Percentiles rank a stretch among this genome's conserved stretches.
Conservation (phyloP, 1,284 basidiomycete species). For the Leccinum pachyderme region DNA sequence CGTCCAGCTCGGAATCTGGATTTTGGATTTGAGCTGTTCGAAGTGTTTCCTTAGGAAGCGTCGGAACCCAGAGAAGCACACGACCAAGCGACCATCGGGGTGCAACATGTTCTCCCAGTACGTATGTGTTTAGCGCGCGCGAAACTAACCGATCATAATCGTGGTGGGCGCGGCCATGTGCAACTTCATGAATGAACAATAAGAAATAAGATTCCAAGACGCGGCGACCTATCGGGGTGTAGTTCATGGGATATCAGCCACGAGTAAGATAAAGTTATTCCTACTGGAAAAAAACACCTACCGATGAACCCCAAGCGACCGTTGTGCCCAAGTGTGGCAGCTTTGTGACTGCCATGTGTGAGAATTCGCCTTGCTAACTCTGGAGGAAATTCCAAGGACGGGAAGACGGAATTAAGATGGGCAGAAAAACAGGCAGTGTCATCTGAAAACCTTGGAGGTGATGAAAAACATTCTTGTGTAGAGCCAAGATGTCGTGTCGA, state of each 20-base stretch:
- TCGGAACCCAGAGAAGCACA: conserved; percentile 68
- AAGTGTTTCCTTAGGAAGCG: conserved; percentile 34
- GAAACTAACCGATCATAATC: conserved; percentile 56
- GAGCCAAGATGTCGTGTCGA: conserved; percentile 10
- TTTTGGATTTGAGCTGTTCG: conserved; percentile 10
- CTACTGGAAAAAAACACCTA: conserved; percentile 29
- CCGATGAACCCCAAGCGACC: conserved; percentile 68
- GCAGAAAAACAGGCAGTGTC: conserved; percentile 37
- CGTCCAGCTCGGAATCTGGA: conserved; percentile 27
- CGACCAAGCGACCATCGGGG: conserved; percentile 68
- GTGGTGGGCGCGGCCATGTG: conserved; percentile 45
- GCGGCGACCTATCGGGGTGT: conserved; percentile 55
- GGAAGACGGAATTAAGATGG: conserved; percentile 62
- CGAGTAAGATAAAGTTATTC: background rate
- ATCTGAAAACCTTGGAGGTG: background rate
- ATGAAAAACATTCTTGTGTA: background rate
- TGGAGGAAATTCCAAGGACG: conserved; percentile 63
- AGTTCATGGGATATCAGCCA: conserved; percentile 4
- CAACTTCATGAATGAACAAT: conserved; percentile 63
- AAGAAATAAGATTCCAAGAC: conserved; percentile 70
- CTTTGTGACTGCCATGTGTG: conserved; percentile 71
- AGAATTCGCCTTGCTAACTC: conserved; percentile 69
- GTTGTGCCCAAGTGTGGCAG: conserved; percentile 66
- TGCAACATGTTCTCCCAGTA: conserved; percentile 69
- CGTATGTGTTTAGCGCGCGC: conserved; percentile 61